Evolutionary conservation across 2,329 filamentous ascomycete species (phyloP).

Genomic region (Hypoxylon sp.): DNA sequence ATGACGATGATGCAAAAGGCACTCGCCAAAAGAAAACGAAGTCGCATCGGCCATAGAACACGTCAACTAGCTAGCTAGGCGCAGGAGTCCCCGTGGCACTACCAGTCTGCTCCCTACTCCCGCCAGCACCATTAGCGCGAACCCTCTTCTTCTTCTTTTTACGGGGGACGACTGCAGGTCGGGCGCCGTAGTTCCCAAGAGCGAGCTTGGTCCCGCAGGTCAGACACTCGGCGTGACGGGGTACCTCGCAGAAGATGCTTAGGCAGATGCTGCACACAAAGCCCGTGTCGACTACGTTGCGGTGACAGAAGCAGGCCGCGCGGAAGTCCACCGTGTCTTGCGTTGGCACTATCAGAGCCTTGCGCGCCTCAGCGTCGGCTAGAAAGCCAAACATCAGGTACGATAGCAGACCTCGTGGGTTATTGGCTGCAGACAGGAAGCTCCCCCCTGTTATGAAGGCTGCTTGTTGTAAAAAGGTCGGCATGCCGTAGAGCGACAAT

Average conservation of each 20-base stretch:
- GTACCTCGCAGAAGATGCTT: constrained; percentile 84
- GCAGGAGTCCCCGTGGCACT: constrained; percentile 69
- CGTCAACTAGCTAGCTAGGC: too few species aligned
- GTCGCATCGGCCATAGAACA: too few species aligned
- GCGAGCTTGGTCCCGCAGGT: constrained; percentile 83
- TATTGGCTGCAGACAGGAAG: constrained; percentile 58
- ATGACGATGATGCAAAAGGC: constrained; percentile 3
- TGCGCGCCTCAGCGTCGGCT: constrained; percentile 64
- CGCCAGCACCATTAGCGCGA: constrained; percentile 56
- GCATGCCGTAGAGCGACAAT: constrained; percentile 82
- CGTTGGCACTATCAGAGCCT: constrained; percentile 78
- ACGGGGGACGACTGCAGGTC: constrained; percentile 76
- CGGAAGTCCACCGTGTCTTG: constrained; percentile 92
- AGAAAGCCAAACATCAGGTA: constrained; percentile 96
- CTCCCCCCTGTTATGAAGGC: constrained; percentile 68
- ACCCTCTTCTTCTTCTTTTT: constrained; percentile 76
- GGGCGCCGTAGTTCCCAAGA: constrained; percentile 78
- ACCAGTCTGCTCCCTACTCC: constrained; percentile 61
- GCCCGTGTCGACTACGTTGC: constrained; percentile 87
- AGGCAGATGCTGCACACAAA: constrained; percentile 97
- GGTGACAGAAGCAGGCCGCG: constrained; percentile 97
- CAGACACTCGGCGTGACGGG: constrained; percentile 72
- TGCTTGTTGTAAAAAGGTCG: constrained; percentile 94
- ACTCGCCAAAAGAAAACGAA: too few species aligned
- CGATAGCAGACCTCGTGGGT: constrained; percentile 79